A percentile compares a stretch with the other conserved stretches of the same genome.
Conservation (phyloP, 768 basidiomycete genomes). For the Inosperma sp. region DNA sequence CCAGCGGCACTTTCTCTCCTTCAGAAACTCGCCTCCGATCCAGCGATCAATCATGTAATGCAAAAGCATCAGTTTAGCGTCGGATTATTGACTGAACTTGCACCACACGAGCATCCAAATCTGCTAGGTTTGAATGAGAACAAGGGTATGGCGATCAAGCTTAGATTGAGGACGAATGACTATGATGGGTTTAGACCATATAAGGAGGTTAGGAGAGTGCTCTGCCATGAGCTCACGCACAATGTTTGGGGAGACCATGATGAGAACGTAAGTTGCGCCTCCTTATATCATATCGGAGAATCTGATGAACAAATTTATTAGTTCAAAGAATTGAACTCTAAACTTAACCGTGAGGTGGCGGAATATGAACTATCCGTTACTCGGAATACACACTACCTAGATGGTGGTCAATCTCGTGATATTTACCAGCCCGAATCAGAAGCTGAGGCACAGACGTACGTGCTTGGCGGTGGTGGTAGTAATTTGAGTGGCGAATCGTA, state of each 20-base stretch:
- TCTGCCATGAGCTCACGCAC: constrained; percentile 76
- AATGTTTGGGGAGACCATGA: constrained; percentile 73
- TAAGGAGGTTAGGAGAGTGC: constrained; percentile 55
- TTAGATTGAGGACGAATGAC: constrained; percentile 62
- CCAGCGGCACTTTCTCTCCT: constrained; percentile 51
- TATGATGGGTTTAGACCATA: constrained; percentile 74
- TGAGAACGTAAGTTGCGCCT: constrained; percentile 50
- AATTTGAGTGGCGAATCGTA: constrained; percentile 37
- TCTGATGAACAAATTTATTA: constrained; percentile 20
- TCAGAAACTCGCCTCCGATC: constrained; percentile 59
- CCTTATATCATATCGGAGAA: neutral
- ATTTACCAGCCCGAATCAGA: constrained; percentile 57
- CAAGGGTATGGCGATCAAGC: constrained; percentile 57
- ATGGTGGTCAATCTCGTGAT: constrained; percentile 29
- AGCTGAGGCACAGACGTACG: constrained; percentile 46
- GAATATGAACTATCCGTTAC: constrained; percentile 56
- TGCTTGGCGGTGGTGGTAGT: constrained; percentile 47
- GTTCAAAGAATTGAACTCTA: constrained; percentile 77
- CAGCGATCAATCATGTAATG: constrained; percentile 69
- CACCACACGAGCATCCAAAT: constrained; percentile 69
- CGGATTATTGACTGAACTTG: constrained; percentile 68
- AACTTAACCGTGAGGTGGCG: constrained; percentile 65
- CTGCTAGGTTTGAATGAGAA: constrained; percentile 67
- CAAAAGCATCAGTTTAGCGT: constrained; percentile 63
- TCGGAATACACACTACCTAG: constrained; percentile 53